Conservation (phyloP, 192 early-diverging fungal species). For the Rhizoclosmatium globosum region DNA sequence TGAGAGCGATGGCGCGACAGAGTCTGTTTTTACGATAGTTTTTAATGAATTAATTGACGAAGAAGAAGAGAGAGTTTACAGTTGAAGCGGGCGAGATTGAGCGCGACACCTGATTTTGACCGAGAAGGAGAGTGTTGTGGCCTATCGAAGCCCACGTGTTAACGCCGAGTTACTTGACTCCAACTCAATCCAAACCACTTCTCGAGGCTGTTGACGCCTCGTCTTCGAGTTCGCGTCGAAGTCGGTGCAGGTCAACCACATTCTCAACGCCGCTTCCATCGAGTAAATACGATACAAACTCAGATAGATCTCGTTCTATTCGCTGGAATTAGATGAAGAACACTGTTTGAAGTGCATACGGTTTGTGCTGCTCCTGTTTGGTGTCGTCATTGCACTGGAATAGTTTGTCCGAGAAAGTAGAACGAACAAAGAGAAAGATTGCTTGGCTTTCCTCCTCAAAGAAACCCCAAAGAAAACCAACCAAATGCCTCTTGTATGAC, state of each 20-base stretch:
- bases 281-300: slow-evolving; percentile 49
- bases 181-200: not conserved
- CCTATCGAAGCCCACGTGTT: not conserved
- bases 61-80: not conserved
- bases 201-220: not conserved
- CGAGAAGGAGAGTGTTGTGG: not conserved
- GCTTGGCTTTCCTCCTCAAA: no score
- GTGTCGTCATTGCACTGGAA: not conserved
- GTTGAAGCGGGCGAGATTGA: not conserved
- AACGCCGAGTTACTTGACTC: not conserved
- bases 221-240: slow-evolving; percentile 46
- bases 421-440: no score
- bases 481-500: no score
- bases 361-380: not conserved
- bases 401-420: no score
- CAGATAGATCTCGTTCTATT: slow-evolving; percentile 32
- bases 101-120: not conserved
- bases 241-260: slow-evolving; percentile 45
- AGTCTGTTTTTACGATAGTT: not conserved
- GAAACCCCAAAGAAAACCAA: no score
- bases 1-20: not conserved
- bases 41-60: not conserved
- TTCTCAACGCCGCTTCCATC: slow-evolving; percentile 54
- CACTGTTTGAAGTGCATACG: not conserved
- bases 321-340: not conserved